A percentile compares a stretch with the other conserved stretches of the same genome.
phyloP scores from a whole-genome alignment of 352 stramenopile species.

The Elongisporangium prolatum region DNA sequence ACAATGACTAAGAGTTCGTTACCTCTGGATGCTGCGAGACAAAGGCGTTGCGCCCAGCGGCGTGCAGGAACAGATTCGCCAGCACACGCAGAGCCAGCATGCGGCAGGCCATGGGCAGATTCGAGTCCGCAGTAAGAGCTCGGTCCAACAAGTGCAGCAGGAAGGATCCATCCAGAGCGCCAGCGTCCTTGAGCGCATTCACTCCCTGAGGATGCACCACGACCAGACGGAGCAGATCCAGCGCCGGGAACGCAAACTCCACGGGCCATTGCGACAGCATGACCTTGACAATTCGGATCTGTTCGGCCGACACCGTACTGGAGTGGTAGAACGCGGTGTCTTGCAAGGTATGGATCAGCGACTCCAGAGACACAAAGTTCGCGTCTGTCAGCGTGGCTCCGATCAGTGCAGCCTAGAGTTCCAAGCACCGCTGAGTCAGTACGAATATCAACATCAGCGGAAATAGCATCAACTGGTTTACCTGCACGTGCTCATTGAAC shows the following conservation, averaged over 20 bases:
- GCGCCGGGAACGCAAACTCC: constrained; percentile 80
- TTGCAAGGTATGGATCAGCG: constrained; percentile 62
- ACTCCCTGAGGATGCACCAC: constrained; percentile 86
- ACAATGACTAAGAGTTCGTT: neutral
- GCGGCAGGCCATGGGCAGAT: constrained; percentile 54
- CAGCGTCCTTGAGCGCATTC: constrained; percentile 22
- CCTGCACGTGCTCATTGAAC: constrained; percentile 80
- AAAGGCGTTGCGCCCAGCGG: constrained; percentile 34
- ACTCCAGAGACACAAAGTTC: constrained; percentile 55
- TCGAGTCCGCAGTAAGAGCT: constrained; percentile 22
- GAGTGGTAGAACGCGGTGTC: constrained; percentile 91
- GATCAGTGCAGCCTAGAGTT: neutral
- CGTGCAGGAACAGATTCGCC: constrained; percentile 72
- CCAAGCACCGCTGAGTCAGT: constrained; percentile 1
- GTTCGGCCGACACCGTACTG: constrained; percentile 58
- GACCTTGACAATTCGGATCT: constrained; percentile 58
- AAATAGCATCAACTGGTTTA: constrained; percentile 27
- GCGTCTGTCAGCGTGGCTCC: constrained; percentile 26
- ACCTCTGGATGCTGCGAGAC: constrained; percentile 52
- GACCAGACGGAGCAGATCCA: constrained; percentile 90
- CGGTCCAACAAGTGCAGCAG: neutral
- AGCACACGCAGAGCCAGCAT: constrained; percentile 75
- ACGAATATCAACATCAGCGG: neutral
- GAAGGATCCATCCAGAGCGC: constrained; percentile 12
- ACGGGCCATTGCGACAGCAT: constrained; percentile 70